Evolutionary conservation across 2,329 filamentous ascomycete species (phyloP).

Genomic region (Verticillium nonalfalfae): DNA sequence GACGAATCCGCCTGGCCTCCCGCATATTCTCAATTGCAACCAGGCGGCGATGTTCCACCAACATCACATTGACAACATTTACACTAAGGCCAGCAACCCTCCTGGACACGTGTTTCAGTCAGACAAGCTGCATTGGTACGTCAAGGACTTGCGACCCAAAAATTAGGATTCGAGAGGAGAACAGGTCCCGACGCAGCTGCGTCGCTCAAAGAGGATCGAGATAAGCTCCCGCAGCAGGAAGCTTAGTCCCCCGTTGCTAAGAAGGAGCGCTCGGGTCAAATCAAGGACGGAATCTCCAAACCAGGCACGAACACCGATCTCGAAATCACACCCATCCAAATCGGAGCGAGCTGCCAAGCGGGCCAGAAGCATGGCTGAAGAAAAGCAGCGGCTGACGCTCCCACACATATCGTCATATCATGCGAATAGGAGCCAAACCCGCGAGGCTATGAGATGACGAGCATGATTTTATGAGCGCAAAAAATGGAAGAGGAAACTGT

Average conservation of each 20-base stretch:
- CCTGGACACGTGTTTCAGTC: slow-evolving; percentile 65
- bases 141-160: slow-evolving; percentile 45
- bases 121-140: slow-evolving; percentile 54
- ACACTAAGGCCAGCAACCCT: slow-evolving; percentile 65
- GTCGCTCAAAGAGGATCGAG: not conserved
- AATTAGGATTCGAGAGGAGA: not conserved
- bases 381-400: not conserved
- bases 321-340: not conserved
- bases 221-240: not conserved
- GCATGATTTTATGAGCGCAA: not conserved
- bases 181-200: not conserved
- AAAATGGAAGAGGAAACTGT: not conserved
- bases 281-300: not conserved
- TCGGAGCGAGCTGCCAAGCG: not conserved
- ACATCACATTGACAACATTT: slow-evolving; percentile 60
- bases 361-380: not conserved
- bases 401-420: not conserved
- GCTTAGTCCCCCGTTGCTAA: not conserved
- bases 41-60: slow-evolving; percentile 82
- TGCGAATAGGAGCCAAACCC: not conserved
- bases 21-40: slow-evolving; percentile 74
- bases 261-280: not conserved
- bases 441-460: not conserved
- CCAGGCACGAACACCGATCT: not conserved
- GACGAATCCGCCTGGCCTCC: slow-evolving; percentile 86